phyloP scores from a whole-genome alignment of 441 rosid genomes.

The Raphanus hybrid region DNA sequence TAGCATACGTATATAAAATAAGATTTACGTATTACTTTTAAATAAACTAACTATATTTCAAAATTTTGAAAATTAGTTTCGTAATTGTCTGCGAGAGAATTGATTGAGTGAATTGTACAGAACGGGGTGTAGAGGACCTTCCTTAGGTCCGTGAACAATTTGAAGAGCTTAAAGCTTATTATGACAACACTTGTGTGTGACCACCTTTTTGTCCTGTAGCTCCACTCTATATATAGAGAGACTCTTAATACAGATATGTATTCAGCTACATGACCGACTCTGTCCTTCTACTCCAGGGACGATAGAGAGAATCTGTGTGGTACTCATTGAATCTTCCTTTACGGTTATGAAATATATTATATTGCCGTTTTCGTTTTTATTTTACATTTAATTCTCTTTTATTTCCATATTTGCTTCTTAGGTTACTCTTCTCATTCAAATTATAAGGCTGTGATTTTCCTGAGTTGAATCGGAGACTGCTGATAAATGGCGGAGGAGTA shows the following conservation, averaged over 20 bases:
- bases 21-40: neutral
- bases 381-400: neutral
- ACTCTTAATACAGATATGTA: neutral
- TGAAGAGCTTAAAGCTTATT: neutral
- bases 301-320: neutral
- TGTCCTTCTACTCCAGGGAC: neutral
- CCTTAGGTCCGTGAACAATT: neutral
- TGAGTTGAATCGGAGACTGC: constrained; percentile 13
- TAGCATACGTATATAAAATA: neutral
- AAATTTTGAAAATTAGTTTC: too few relatives aligned
- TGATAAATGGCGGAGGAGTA: constrained; percentile 22
- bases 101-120: neutral
- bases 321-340: neutral
- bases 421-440: neutral
- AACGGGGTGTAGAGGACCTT: neutral
- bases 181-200: neutral
- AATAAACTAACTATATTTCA: neutral
- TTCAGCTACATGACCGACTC: neutral
- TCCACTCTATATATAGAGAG: neutral
- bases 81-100: neutral
- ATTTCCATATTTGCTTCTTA: neutral
- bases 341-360: neutral
- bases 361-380: neutral
- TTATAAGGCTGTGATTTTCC: neutral
- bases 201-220: neutral